Conservation (phyloP, 2,329 filamentous ascomycete species). For the Talaromyces albobiverticillius region DNA sequence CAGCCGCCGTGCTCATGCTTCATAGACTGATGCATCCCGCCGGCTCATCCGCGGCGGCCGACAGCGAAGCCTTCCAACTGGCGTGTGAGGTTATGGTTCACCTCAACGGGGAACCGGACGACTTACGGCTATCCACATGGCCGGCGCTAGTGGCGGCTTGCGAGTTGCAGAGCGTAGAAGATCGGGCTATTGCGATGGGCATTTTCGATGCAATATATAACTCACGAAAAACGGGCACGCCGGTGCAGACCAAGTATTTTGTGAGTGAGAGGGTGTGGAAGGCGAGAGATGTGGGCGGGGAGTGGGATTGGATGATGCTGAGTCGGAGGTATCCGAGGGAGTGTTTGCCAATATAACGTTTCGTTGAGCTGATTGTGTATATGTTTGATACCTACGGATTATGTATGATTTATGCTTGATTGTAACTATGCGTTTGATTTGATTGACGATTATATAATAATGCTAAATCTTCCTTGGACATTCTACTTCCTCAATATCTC, state of each 20-base stretch:
- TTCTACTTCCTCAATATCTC: background rate
- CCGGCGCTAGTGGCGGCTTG: slow-evolving; percentile 28
- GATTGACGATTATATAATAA: too few species aligned
- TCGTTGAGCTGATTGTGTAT: too few species aligned
- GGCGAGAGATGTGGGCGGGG: slow-evolving; percentile 23
- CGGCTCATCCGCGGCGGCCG: slow-evolving; percentile 19
- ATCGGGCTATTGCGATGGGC: slow-evolving; percentile 21
- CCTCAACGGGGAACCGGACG: slow-evolving; percentile 20
- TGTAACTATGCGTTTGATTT: too few species aligned
- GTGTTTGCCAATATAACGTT: slow-evolving; percentile 24
- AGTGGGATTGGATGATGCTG: slow-evolving; percentile 31
- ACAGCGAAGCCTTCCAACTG: slow-evolving; percentile 22
- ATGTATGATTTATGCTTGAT: too few species aligned
- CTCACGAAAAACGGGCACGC: slow-evolving; percentile 25
- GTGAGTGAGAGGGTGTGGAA: slow-evolving; percentile 27
- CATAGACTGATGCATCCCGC: slow-evolving; percentile 26
- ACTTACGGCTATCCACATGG: slow-evolving; percentile 30
- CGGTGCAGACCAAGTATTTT: slow-evolving; percentile 24
- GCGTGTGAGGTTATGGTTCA: slow-evolving; percentile 30
- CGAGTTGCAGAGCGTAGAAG: slow-evolving; percentile 23
- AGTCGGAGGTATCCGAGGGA: slow-evolving; percentile 26
- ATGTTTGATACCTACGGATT: too few species aligned
- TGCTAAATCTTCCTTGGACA: background rate
- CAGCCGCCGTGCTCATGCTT: slow-evolving; percentile 26
- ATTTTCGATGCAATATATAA: slow-evolving; percentile 26